phyloP scores from a whole-genome alignment of 805 yeast species.

The Wickerhamomyces pijperi region DNA sequence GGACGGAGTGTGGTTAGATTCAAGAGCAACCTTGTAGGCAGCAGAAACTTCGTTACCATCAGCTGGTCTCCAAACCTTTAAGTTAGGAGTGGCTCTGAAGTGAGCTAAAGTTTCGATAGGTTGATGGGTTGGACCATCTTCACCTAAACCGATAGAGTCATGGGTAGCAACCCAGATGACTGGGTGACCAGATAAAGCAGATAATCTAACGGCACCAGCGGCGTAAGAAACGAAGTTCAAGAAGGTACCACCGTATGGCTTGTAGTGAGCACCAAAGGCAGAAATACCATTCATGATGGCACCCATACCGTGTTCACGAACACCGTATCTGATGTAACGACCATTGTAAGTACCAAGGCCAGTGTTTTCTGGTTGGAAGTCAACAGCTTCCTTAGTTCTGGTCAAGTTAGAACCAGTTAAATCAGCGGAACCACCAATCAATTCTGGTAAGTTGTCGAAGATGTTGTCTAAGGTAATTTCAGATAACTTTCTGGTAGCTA shows the following conservation, averaged over 20 bases:
- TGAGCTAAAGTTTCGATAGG: constrained; percentile 85
- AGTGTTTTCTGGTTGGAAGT: constrained; percentile 83
- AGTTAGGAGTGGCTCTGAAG: constrained; percentile 75
- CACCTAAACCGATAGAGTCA: constrained; percentile 86
- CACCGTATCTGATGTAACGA: constrained; percentile 95
- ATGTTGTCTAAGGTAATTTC: constrained; percentile 64
- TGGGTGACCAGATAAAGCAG: constrained; percentile 77
- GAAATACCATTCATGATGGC: constrained; percentile 96
- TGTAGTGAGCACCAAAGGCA: constrained; percentile 79
- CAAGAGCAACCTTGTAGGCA: constrained; percentile 60
- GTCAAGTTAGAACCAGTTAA: constrained; percentile 95
- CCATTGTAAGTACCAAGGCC: constrained; percentile 82
- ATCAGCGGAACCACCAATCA: constrained; percentile 97
- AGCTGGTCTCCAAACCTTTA: constrained; percentile 86
- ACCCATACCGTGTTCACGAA: constrained; percentile 99
- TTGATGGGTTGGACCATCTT: constrained; percentile 91
- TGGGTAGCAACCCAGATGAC: constrained; percentile 83
- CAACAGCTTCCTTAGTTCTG: constrained; percentile 71
- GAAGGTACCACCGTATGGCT: constrained; percentile 95
- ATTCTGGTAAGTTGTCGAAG: constrained; percentile 64
- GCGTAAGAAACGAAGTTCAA: constrained; percentile 83
- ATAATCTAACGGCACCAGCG: constrained; percentile 78
- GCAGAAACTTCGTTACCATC: constrained; percentile 86
- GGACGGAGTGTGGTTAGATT: constrained; percentile 55
- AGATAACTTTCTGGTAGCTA: constrained; percentile 91